Conservation (phyloP, 2,329 filamentous ascomycete species). For the Chrysoporthe cubensis region DNA sequence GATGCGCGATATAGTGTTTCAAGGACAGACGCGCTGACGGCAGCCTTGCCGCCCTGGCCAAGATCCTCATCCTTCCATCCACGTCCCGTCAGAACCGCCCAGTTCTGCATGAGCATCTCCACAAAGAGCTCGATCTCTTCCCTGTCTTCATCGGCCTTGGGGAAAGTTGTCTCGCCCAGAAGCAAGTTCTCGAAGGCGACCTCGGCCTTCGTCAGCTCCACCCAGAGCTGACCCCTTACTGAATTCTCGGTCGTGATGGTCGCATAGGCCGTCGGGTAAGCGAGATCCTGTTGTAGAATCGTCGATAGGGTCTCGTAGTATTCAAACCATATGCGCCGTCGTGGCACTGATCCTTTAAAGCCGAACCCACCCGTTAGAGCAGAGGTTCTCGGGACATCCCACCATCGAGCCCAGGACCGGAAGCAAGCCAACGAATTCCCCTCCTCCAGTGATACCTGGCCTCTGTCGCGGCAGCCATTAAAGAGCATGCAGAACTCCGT, state of each 20-base stretch:
- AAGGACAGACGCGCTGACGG: constrained; percentile 74
- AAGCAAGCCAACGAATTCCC: constrained; percentile 60
- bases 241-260: constrained; percentile 53
- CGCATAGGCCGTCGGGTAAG: constrained; percentile 58
- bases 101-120: constrained; percentile 79
- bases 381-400: constrained; percentile 54
- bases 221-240: constrained; percentile 65
- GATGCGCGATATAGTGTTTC: constrained; percentile 90
- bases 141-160: constrained; percentile 78
- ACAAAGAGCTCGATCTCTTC: constrained; percentile 82
- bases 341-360: constrained; percentile 62
- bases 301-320: constrained; percentile 81
- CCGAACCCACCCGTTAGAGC: constrained; percentile 58
- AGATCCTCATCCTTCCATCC: constrained; percentile 82
- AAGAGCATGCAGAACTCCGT: constrained; percentile 75
- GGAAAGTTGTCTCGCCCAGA: constrained; percentile 79
- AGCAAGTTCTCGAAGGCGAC: constrained; percentile 78
- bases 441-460: constrained; percentile 54
- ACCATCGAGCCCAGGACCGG: constrained; percentile 72
- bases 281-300: constrained; percentile 70
- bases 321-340: constrained; percentile 77
- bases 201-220: constrained; percentile 81
- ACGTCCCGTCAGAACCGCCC: constrained; percentile 78
- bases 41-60: constrained; percentile 78
- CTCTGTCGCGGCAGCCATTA: constrained; percentile 60